Conservation (phyloP, 176 grass and related monocot species). For the Lolium multiflorum region DNA sequence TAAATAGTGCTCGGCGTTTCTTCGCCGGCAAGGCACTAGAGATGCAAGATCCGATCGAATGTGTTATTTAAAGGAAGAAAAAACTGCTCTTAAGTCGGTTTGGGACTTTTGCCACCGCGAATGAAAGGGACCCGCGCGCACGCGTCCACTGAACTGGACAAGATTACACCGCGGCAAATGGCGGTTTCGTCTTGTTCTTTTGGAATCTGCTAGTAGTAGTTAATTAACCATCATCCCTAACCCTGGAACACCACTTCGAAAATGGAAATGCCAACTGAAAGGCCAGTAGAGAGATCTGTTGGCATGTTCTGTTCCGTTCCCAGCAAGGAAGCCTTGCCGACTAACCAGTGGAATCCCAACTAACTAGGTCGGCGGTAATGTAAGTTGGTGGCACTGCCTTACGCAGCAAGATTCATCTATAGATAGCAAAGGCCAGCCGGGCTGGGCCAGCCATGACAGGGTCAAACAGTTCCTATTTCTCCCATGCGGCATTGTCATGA, state of each 20-base stretch:
- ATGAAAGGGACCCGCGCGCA: slow-evolving; percentile 32
- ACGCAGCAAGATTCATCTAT: slow-evolving; percentile 14
- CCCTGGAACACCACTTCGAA: neutral
- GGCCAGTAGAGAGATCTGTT: slow-evolving; percentile 10
- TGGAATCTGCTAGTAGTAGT: neutral
- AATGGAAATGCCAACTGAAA: neutral
- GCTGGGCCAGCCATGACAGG: neutral
- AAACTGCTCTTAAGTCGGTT: neutral
- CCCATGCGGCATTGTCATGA: neutral
- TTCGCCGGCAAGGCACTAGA: slow-evolving; percentile 48
- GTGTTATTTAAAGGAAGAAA: slow-evolving; percentile 18
- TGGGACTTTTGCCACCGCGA: slow-evolving; percentile 17
- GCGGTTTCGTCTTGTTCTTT: neutral
- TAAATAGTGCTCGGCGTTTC: slow-evolving; percentile 43
- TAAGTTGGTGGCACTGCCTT: slow-evolving; percentile 30
- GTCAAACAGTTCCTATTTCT: neutral
- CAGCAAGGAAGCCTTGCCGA: slow-evolving; percentile 35
- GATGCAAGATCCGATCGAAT: neutral
- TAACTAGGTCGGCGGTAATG: neutral
- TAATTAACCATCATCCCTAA: neutral
- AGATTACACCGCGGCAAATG: neutral
- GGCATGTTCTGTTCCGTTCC: slow-evolving; percentile 27
- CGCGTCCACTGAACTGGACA: neutral
- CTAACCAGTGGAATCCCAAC: slow-evolving; percentile 23
- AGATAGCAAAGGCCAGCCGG: neutral